Base-by-base conservation (phyloP, 768 basidiomycete genomes). In the Suillus sp. region DNA sequence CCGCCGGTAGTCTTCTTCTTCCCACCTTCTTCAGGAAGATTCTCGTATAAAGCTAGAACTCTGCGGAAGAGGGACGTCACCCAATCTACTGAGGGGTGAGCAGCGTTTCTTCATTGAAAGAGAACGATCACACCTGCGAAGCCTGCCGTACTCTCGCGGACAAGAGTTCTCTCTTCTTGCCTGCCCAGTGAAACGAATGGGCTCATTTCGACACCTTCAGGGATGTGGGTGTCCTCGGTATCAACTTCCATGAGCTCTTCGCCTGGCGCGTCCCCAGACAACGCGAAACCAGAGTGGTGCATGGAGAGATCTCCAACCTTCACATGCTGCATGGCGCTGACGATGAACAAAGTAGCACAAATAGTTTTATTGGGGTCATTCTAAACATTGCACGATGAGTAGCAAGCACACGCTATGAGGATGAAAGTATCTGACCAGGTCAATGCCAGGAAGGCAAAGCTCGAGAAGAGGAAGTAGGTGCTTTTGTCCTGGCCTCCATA, bases 1-100 rank as follows among this genome's bases (percentile, higher is more conserved):
- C 92, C 92, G 27, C 92, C 92, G 2, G 93, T 93, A 40, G 84
- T 89, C 65, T 92, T 92, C 76, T 83, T 86, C 78, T 86, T 87
- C 5, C 96, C 96, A 13, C 93, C 95, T 76, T 96, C 96, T 73
- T 99, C 96, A 0, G 96, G 96, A 5, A 99, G 79, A 71, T 96
- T 96, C 78, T 95, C 93, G 71, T 91, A 96, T 22, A 98, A 77
- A 1, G 91, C 85, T 59, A 94, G 80, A 59, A 94, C 86, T 11
- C 92, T 85, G 18, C 91, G 81, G 70, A 94, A 88, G 35, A 94
- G 83, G 25, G 89, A 86, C 0, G 83, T 83, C 14, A 93, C 87
- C 92, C 93, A 94, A 70, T 91, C 93, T 92, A 64, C 53, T 38
- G 10, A 37, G 70, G 35, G 66, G 43, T 55, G 11, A 6, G 57